A percentile compares a stretch with the other conserved stretches of the same genome.
Evolutionary conservation across 306 rosid genomes (phyloP).

Genomic region (Vigna unguiculata): DNA sequence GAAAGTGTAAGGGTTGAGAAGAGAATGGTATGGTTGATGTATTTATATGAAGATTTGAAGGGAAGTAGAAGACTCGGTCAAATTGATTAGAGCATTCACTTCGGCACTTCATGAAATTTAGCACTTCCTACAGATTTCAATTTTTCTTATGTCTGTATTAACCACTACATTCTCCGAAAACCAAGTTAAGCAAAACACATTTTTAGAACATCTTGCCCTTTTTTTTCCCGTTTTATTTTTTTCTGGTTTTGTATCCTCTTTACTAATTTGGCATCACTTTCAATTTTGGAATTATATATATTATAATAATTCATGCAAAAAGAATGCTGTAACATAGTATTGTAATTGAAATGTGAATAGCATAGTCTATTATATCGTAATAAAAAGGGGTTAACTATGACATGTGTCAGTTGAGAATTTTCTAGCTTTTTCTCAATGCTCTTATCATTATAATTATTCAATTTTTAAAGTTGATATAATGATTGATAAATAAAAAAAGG

Average conservation of each 20-base stretch:
- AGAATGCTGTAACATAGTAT: no score
- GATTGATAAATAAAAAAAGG: no score
- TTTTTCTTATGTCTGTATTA: neutral
- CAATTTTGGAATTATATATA: neutral
- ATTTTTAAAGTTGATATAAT: no score
- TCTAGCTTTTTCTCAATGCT: no score
- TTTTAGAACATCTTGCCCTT: neutral
- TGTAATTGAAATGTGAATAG: no score
- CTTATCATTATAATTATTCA: no score
- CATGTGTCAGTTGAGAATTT: no score
- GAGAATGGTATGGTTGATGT: no score
- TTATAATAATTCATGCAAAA: no score
- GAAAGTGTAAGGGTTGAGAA: no score
- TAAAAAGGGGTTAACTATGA: no score
- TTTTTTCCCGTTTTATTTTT: neutral
- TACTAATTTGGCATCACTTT: neutral
- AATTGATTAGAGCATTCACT: slow-evolving; percentile 31
- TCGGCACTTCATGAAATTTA: slow-evolving; percentile 37
- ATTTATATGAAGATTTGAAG: slow-evolving; percentile 27
- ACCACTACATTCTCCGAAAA: neutral
- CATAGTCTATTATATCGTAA: no score
- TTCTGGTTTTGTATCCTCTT: neutral
- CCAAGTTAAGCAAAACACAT: neutral
- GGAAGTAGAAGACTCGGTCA: slow-evolving; percentile 49
- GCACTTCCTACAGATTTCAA: slow-evolving; percentile 29